These are phyloP conservation scores for Plasmopara halstedii DNA, from an alignment of 352 stramenopile species.

Conservation along the genomic window DNA sequence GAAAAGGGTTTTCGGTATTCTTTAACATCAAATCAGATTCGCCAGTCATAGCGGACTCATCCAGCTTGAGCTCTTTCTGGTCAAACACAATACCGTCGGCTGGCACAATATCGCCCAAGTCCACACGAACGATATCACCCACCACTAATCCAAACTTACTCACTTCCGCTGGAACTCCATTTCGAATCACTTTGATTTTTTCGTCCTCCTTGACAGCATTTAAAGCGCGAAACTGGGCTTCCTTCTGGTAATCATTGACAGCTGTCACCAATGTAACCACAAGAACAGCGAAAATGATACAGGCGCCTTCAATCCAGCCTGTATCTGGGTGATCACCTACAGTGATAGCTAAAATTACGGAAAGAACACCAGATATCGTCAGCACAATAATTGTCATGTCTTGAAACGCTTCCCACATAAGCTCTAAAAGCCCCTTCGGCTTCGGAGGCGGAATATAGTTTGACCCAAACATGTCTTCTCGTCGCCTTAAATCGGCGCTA, in stretches of 20 bases:
- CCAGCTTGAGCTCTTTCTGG: conserved; percentile 84
- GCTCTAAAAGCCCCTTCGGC: conserved; percentile 46
- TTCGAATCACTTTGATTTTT: conserved; percentile 80
- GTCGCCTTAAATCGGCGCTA: conserved; percentile 29
- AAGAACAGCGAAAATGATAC: conserved; percentile 88
- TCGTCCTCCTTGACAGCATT: conserved; percentile 81
- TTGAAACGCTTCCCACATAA: conserved; percentile 88
- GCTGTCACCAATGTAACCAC: conserved; percentile 88
- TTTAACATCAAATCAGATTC: conserved; percentile 88
- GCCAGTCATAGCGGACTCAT: conserved; percentile 90
- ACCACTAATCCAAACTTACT: conserved; percentile 79
- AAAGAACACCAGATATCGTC: conserved; percentile 43
- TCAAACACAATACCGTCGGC: conserved; percentile 87
- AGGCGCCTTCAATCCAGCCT: conserved; percentile 87
- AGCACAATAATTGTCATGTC: conserved; percentile 70
- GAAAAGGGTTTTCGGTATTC: conserved; percentile 81
- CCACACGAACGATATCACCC: conserved; percentile 81
- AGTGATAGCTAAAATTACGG: conserved; percentile 39
- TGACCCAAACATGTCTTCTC: conserved; percentile 50
- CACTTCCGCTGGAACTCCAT: conserved; percentile 50
- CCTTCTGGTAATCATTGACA: conserved; percentile 90
- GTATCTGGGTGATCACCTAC: conserved; percentile 52
- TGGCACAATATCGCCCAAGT: conserved; percentile 84
- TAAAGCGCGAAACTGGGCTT: conserved; percentile 83
- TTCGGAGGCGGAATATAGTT: conserved; percentile 61